Base-by-base conservation (phyloP, 2,329 filamentous ascomycete genomes). In the Penicillium sp. region DNA sequence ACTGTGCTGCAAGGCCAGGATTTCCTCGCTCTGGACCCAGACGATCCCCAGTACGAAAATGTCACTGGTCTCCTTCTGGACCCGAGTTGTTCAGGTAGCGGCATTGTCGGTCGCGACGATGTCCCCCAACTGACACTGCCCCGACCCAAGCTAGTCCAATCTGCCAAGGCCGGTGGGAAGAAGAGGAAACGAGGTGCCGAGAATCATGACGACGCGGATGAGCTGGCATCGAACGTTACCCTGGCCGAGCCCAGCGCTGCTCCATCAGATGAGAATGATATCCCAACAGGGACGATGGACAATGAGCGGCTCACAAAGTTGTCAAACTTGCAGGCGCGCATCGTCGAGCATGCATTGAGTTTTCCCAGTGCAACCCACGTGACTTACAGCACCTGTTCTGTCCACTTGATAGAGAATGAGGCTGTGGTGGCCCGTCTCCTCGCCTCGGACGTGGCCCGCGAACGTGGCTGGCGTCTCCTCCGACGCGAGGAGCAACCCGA, bases 1-100 rank as follows among this genome's bases (percentile, higher is more conserved):
- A 76, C 76, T 1, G 80, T 96, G 26, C 82, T 84, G 40, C 78
- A 80, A 1, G 85, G 84, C 0, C 82, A 88, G 59, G 90, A 98
- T 65, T 97, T 97, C 59, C 70, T 95, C 11, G 83, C 82, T 45
- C 78, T 88, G 4, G 79, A 91, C 50, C 88, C 90, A 0, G 56
- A 69, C 1, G 76, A 80, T 1, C 67, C 74, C 3, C 75, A 78
- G 40, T 91, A 85, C 60, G 70, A 71, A 40, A 73, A 81, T n/a
- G 88, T 96, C n/a, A 81, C 83, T 0, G 86, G 85, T 6, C 74
- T 98, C 36, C 76, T 98, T 0, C 77, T 98, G 2, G 93, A 98
- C 64, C 93, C 93, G 0, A 95, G 89, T 65, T 98, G 93, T 66
- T 96, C 90, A 1, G 93, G 93, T 0, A 96, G 89, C 64, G 93